phyloP scores from a whole-genome alignment of 192 early-diverging fungal species.

The Gonapodya prolifera region DNA sequence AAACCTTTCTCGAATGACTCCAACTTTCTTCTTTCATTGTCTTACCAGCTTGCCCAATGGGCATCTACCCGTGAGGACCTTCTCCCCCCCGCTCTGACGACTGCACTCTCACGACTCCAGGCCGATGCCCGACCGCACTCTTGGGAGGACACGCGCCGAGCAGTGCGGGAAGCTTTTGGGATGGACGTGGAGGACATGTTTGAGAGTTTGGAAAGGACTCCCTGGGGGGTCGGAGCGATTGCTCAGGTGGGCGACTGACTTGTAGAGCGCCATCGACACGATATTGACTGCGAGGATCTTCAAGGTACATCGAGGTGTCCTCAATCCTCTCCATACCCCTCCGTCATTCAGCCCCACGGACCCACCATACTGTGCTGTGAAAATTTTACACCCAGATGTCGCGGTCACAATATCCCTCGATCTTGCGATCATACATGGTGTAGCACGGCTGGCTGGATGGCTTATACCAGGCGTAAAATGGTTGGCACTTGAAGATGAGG shows the following conservation, averaged over 20 bases:
- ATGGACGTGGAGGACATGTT: conserved; percentile 61
- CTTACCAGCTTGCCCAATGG: conserved; percentile 71
- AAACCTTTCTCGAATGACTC: background rate
- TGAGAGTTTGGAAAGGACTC: conserved; percentile 54
- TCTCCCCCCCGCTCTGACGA: conserved; percentile 62
- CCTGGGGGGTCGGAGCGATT: conserved; percentile 88
- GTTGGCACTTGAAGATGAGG: conserved; percentile 83
- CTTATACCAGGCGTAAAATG: conserved; percentile 68
- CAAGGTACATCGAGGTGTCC: conserved; percentile 6
- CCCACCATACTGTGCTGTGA: conserved; percentile 52
- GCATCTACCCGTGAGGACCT: conserved; percentile 82
- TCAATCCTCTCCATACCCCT: conserved; percentile 8
- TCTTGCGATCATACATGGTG: conserved; percentile 63
- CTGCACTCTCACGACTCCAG: conserved; percentile 64
- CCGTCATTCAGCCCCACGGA: conserved; percentile 10
- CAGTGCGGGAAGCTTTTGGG: conserved; percentile 53
- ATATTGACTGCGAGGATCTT: background rate
- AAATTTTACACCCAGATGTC: conserved; percentile 81
- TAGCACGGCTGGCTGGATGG: conserved; percentile 44
- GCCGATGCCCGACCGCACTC: conserved; percentile 68
- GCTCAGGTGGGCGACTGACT: conserved; percentile 56
- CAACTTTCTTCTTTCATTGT: background rate
- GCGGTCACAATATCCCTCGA: conserved; percentile 56
- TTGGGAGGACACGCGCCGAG: conserved; percentile 42
- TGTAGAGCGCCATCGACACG: conserved; percentile 12